These are phyloP conservation scores for Phytophthora citrophthora DNA, from an alignment of 352 stramenopile genomes.

Conservation along the genomic window DNA sequence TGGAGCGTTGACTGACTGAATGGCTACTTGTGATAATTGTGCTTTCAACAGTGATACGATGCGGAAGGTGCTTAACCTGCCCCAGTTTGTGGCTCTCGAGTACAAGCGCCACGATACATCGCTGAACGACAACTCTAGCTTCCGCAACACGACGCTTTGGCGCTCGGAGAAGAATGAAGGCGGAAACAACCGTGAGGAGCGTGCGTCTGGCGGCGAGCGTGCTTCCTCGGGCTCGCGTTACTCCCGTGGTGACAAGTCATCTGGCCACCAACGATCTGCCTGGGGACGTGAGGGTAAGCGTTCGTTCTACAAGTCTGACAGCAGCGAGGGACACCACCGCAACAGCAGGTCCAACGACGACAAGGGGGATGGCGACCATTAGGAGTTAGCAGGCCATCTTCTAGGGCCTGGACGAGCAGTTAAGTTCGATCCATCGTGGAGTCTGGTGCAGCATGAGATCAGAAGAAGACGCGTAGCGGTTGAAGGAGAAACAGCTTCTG, in stretches of 20 bases:
- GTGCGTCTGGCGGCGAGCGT: conserved; percentile 23
- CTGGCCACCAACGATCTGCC: conserved; percentile 47
- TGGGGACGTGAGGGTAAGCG: conserved; percentile 74
- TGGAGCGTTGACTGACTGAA: not conserved
- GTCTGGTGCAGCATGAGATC: conserved; percentile 1
- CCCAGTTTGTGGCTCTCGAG: conserved; percentile 91
- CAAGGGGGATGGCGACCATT: conserved; percentile 30
- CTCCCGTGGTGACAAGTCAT: conserved; percentile 53
- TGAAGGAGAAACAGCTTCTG: conserved; percentile 11
- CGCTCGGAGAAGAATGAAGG: conserved; percentile 59
- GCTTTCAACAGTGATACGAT: conserved; percentile 77
- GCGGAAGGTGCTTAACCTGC: conserved; percentile 90
- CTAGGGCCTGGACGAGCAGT: conserved; percentile 3
- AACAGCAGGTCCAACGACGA: conserved; percentile 44
- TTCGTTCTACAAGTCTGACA: conserved; percentile 55
- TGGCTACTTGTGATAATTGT: not conserved
- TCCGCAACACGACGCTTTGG: conserved; percentile 84
- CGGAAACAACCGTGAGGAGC: conserved; percentile 31
- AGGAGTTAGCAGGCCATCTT: conserved; percentile 14
- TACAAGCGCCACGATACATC: conserved; percentile 93
- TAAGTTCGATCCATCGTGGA: conserved; percentile 4
- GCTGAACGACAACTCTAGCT: conserved; percentile 82
- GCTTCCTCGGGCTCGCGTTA: conserved; percentile 52
- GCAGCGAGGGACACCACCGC: conserved; percentile 38
- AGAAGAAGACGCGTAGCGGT: conserved; percentile 5